Evolutionary conservation across 2,329 filamentous ascomycete species (phyloP).

Genomic region (Orbilia quercus): DNA sequence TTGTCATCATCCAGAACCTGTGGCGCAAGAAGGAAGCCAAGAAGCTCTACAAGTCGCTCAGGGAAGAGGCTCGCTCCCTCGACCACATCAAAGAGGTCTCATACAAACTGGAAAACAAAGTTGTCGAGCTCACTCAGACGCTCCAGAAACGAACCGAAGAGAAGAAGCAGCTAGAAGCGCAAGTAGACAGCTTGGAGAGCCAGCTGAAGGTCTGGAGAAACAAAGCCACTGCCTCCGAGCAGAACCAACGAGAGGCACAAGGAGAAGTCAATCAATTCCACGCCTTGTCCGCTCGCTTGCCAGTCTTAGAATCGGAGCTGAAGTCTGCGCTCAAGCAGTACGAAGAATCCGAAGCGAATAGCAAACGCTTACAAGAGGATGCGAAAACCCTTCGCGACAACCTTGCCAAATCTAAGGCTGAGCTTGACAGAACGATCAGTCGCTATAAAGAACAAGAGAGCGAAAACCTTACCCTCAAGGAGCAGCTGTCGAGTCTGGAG

Average conservation of each 20-base stretch:
- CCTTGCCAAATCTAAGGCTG: conserved; percentile 79
- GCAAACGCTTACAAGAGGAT: conserved; percentile 94
- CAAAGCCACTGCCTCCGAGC: conserved; percentile 88
- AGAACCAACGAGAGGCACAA: conserved; percentile 90
- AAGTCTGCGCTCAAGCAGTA: conserved; percentile 87
- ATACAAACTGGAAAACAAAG: conserved; percentile 99
- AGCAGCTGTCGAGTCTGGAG: conserved; percentile 88
- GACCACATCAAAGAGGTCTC: conserved; percentile 83
- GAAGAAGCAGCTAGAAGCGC: conserved; percentile 87
- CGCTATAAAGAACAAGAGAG: conserved; percentile 80
- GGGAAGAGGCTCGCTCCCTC: conserved; percentile 95
- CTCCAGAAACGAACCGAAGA: conserved; percentile 91
- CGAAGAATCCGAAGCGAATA: conserved; percentile 87
- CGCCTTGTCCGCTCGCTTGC: conserved; percentile 88
- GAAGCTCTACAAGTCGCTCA: conserved; percentile 85
- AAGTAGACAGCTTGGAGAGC: conserved; percentile 94
- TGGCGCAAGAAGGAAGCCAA: conserved; percentile 88
- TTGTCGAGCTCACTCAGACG: conserved; percentile 95
- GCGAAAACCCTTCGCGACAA: conserved; percentile 86
- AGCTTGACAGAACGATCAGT: conserved; percentile 82
- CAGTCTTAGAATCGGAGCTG: conserved; percentile 96
- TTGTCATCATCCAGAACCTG: conserved; percentile 88
- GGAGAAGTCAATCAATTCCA: conserved; percentile 97
- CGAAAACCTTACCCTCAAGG: conserved; percentile 84
- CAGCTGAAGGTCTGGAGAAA: conserved; percentile 97